phyloP scores from a whole-genome alignment of 202 grass and related monocot species.

The Brachypodium distachyon region DNA sequence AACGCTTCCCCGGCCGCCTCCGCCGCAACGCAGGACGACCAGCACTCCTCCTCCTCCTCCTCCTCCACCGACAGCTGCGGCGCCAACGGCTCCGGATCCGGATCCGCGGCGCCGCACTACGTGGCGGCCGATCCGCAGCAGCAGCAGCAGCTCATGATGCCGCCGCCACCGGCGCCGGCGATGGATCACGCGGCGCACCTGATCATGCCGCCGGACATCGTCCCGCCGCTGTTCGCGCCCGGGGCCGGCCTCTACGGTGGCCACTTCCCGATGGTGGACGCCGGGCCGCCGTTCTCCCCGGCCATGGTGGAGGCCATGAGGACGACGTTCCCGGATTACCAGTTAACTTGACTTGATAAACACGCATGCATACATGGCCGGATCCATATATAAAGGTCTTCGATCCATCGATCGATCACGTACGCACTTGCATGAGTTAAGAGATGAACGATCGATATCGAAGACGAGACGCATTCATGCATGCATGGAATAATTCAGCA shows the following conservation, averaged over 20 bases:
- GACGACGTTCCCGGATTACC: conserved; percentile 2
- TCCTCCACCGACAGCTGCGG: conserved; percentile 36
- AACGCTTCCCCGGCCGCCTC: background rate
- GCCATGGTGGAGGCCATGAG: conserved; percentile 34
- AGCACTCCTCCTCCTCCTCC: no score
- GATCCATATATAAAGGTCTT: no score
- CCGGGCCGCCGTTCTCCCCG: conserved; percentile 18
- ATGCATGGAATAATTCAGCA: background rate
- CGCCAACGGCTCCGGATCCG: background rate
- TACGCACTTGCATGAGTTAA: background rate
- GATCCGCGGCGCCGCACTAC: no score
- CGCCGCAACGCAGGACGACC: conserved; percentile 17
- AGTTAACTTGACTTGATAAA: background rate
- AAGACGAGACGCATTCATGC: background rate
- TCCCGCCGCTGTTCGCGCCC: conserved; percentile 37
- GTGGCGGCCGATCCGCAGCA: conserved; percentile 1
- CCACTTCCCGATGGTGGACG: conserved; percentile 10
- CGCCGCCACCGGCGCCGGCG: background rate
- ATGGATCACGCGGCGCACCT: conserved; percentile 15
- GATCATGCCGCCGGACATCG: conserved; percentile 36
- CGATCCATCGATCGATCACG: background rate
- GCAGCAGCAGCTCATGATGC: no score
- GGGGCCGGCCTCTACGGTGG: conserved; percentile 29
- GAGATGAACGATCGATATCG: background rate
- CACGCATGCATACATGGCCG: background rate